A percentile compares a stretch with the other conserved stretches of the same genome.
These are phyloP conservation scores for Astrothelium subdiscretum DNA, from an alignment of 495 filamentous ascomycete species.

Conservation along the genomic window DNA sequence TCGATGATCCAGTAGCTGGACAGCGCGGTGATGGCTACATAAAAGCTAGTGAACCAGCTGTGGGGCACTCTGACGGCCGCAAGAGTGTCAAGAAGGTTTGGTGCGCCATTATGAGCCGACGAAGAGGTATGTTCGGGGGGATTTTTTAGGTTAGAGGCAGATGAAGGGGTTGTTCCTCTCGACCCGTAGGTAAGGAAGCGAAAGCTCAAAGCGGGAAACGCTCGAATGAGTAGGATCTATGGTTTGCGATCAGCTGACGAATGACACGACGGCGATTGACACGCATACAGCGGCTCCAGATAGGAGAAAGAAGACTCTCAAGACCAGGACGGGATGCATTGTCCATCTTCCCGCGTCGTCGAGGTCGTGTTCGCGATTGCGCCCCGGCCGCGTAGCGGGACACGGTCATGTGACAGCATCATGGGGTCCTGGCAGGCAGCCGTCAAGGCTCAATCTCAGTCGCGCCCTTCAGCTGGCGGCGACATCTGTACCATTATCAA, in stretches of 20 bases:
- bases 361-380: too few species aligned
- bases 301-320: constrained; percentile 36
- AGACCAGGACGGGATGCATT: constrained; percentile 33
- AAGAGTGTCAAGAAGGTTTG: constrained; percentile 36
- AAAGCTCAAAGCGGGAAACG: background rate
- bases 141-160: background rate
- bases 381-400: background rate
- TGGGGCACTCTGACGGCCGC: constrained; percentile 61
- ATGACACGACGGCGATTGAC: background rate
- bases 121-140: background rate
- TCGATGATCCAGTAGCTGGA: constrained; percentile 70
- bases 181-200: background rate
- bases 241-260: background rate
- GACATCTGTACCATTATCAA: background rate
- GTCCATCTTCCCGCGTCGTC: too few species aligned
- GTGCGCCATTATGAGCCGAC: background rate
- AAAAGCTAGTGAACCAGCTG: constrained; percentile 80
- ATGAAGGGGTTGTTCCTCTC: background rate
- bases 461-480: background rate
- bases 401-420: background rate
- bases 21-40: constrained; percentile 55
- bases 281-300: background rate
- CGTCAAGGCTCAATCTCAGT: background rate
- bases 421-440: background rate
- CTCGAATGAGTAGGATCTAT: background rate